phyloP scores from a whole-genome alignment of 108 stramenopile species.

The Pinguiococcus pyrenoidosus region DNA sequence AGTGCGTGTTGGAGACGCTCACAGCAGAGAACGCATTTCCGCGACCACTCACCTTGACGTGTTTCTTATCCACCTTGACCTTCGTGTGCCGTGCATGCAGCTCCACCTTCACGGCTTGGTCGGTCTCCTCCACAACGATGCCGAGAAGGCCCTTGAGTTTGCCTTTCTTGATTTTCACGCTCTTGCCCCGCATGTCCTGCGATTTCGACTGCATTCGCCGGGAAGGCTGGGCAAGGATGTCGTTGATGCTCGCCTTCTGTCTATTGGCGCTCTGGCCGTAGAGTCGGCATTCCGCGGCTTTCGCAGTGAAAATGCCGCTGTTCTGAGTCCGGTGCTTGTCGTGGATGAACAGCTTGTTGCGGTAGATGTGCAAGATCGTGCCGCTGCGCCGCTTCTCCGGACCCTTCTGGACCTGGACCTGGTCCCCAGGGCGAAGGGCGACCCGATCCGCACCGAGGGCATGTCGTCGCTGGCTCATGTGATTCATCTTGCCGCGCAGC shows the following conservation, averaged over 20 bases:
- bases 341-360: slow-evolving; percentile 28
- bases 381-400: slow-evolving; percentile 16
- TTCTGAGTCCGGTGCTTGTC: slow-evolving; percentile 21
- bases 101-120: slow-evolving; percentile 28
- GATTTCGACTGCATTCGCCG: too few species aligned
- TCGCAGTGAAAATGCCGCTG: too few species aligned
- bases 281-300: too few species aligned
- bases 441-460: too few species aligned
- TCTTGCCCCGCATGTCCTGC: too few species aligned
- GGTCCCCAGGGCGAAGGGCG: slow-evolving; percentile 22
- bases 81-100: slow-evolving; percentile 34
- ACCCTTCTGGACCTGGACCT: slow-evolving; percentile 27
- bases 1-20: too few species aligned
- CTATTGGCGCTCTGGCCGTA: too few species aligned
- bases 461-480: slow-evolving; percentile 5
- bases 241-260: too few species aligned
- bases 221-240: too few species aligned
- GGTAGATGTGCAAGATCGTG: slow-evolving; percentile 35
- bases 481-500: slow-evolving; percentile 28
- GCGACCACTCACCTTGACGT: too few species aligned
- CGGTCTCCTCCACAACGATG: slow-evolving; percentile 21
- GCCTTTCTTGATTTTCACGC: slow-evolving; percentile 10
- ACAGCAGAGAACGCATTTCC: too few species aligned
- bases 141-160: slow-evolving; percentile 18
- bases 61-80: too few species aligned